Percentiles rank a stretch among this genome's conserved stretches.
phyloP scores from a whole-genome alignment of 352 stramenopile species.

The Globisporangium rhizosaccharum region DNA sequence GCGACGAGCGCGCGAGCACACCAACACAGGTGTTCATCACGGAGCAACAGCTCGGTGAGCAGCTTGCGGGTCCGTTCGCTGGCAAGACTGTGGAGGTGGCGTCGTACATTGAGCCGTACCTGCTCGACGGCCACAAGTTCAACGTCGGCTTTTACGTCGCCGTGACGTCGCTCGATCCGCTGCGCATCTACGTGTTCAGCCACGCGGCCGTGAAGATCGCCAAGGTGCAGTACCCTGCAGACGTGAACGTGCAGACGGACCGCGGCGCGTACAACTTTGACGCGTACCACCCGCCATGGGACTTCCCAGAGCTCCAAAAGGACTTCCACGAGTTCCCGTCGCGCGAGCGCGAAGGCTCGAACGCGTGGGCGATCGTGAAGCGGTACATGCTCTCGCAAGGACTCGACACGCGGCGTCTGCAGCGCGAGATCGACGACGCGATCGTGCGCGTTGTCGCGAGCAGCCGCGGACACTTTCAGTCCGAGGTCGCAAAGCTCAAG shows the following conservation, averaged over 20 bases:
- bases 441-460: constrained; percentile 60
- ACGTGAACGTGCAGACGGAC: constrained; percentile 33
- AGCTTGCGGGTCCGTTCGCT: constrained; percentile 38
- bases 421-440: constrained; percentile 60
- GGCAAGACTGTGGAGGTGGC: constrained; percentile 55
- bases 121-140: constrained; percentile 87
- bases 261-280: constrained; percentile 57
- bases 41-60: constrained; percentile 38
- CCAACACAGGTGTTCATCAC: constrained; percentile 32
- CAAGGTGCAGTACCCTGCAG: constrained; percentile 51
- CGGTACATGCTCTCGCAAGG: constrained; percentile 48
- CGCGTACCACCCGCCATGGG: constrained; percentile 65
- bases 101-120: constrained; percentile 78
- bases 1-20: constrained; percentile 24
- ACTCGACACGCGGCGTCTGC: constrained; percentile 54
- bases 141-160: constrained; percentile 84
- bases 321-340: constrained; percentile 67
- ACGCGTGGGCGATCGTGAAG: constrained; percentile 66
- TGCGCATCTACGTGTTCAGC: constrained; percentile 81
- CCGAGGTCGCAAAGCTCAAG: constrained; percentile 39
- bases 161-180: constrained; percentile 76
- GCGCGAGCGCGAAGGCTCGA: constrained; percentile 38
- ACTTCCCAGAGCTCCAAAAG: constrained; percentile 55
- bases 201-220: constrained; percentile 71
- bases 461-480: constrained; percentile 48